phyloP scores from a whole-genome alignment of 371 early-diverging fungal genomes.

The Nematocida ausubeli region DNA sequence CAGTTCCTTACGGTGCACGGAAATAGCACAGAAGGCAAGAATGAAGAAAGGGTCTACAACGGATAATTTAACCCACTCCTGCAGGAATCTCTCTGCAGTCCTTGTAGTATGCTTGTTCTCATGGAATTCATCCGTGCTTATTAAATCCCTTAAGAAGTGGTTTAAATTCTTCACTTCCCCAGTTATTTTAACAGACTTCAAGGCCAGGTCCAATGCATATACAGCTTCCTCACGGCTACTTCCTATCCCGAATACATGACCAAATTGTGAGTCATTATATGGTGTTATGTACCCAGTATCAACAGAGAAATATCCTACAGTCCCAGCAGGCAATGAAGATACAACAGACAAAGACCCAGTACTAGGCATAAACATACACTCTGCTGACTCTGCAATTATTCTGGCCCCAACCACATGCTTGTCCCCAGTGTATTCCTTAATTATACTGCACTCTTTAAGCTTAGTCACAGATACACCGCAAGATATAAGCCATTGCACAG shows the following conservation, averaged over 20 bases:
- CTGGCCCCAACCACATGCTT: slow-evolving; percentile 91
- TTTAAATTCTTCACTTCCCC: slow-evolving; percentile 50
- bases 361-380: slow-evolving; percentile 91
- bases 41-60: slow-evolving; percentile 14
- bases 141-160: slow-evolving; percentile 33
- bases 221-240: slow-evolving; percentile 72
- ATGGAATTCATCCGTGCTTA: slow-evolving; percentile 25
- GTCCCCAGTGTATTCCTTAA: neutral
- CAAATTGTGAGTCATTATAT: slow-evolving; percentile 96
- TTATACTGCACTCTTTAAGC: slow-evolving; percentile 11
- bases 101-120: slow-evolving; percentile 28
- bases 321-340: slow-evolving; percentile 82
- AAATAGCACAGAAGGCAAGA: slow-evolving; percentile 23
- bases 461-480: slow-evolving; percentile 69
- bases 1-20: neutral
- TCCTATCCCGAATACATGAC: slow-evolving; percentile 93
- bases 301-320: slow-evolving; percentile 95
- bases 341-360: slow-evolving; percentile 88
- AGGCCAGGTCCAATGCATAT: slow-evolving; percentile 31
- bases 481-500: slow-evolving; percentile 88
- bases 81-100: slow-evolving; percentile 18
- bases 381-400: slow-evolving; percentile 97
- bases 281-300: slow-evolving; percentile 88
- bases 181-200: slow-evolving; percentile 20
- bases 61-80: neutral